These are phyloP conservation scores for Akanthomyces uredinophilus DNA, from an alignment of 2,329 filamentous ascomycete genomes.

Conservation along the genomic window DNA sequence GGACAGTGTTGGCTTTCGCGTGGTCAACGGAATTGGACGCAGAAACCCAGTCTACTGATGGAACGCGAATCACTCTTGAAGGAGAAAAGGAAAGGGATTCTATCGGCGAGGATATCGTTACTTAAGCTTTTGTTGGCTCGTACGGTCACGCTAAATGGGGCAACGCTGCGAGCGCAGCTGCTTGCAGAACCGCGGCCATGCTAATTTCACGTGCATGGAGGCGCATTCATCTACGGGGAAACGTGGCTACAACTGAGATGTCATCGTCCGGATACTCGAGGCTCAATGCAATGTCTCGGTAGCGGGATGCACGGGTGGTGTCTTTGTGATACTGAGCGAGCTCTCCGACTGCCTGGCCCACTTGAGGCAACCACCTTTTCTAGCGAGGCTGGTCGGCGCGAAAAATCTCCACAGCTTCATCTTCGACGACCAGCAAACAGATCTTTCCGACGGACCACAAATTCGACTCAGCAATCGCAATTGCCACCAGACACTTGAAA, in stretches of 20 bases:
- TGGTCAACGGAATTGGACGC: background rate
- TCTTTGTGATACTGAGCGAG: background rate
- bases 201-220: background rate
- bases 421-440: constrained; percentile 28
- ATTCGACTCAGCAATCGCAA: background rate
- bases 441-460: constrained; percentile 27
- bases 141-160: constrained; percentile 3
- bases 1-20: constrained; percentile 8
- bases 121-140: constrained; percentile 1
- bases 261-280: background rate
- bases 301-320: background rate
- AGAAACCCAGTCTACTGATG: background rate
- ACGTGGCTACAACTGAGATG: background rate
- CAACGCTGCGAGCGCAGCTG: background rate
- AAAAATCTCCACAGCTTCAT: constrained; percentile 13
- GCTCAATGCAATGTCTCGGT: background rate
- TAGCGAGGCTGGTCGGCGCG: constrained; percentile 3
- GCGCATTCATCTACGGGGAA: background rate
- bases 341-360: background rate
- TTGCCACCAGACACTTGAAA: background rate
- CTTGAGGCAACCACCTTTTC: constrained; percentile 1
- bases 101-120: background rate
- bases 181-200: background rate
- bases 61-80: background rate
- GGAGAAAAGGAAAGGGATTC: background rate